Conservation (phyloP, 2,329 filamentous ascomycete species). For the Verticillium tricorpus region DNA sequence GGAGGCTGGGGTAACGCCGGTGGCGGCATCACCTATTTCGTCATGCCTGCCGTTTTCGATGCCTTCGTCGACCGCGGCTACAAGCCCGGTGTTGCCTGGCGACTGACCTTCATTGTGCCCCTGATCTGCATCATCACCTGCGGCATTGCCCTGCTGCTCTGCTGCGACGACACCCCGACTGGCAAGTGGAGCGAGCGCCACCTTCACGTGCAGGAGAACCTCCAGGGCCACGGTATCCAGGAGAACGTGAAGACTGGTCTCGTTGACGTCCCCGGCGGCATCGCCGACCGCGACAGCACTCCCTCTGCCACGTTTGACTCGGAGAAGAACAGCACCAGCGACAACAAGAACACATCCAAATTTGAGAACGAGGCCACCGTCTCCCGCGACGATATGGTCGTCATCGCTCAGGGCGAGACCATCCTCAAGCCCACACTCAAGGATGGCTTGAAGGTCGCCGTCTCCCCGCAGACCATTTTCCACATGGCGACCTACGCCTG, state of each 20-base stretch:
- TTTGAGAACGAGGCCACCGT: constrained; percentile 41
- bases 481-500: constrained; percentile 55
- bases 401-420: constrained; percentile 48
- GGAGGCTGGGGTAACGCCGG: constrained; percentile 85
- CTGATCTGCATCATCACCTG: constrained; percentile 68
- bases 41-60: constrained; percentile 88
- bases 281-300: constrained; percentile 32
- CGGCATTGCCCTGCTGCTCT: constrained; percentile 63
- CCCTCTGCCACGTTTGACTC: constrained; percentile 23
- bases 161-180: constrained; percentile 77
- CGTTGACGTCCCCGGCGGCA: constrained; percentile 45
- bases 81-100: constrained; percentile 68
- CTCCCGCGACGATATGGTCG: constrained; percentile 47
- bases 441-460: constrained; percentile 39
- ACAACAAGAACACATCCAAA: constrained; percentile 28
- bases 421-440: constrained; percentile 52
- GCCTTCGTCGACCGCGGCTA: constrained; percentile 59
- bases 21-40: constrained; percentile 87
- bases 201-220: constrained; percentile 49
- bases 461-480: constrained; percentile 51
- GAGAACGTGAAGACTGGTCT: constrained; percentile 34
- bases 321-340: constrained; percentile 28
- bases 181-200: constrained; percentile 76
- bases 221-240: constrained; percentile 42
- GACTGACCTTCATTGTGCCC: constrained; percentile 78